These are phyloP conservation scores for Bipolaris zeicola DNA, from an alignment of 2,329 filamentous ascomycete genomes.

Conservation along the genomic window DNA sequence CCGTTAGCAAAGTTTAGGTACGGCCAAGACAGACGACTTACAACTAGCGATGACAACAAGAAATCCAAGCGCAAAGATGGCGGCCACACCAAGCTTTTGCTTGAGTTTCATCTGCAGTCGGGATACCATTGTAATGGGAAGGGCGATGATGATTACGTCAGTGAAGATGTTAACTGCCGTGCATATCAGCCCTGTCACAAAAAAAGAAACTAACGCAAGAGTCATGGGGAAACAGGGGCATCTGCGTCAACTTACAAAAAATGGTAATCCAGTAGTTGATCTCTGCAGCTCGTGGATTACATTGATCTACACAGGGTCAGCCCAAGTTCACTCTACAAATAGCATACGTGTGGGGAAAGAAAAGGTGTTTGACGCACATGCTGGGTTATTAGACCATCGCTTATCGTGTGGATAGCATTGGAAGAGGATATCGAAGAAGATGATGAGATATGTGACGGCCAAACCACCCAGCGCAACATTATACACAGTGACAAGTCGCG, in stretches of 20 bases:
- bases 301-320: conserved; percentile 27
- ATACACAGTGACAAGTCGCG: conserved; percentile 47
- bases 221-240: not conserved
- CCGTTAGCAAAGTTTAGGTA: conserved; percentile 5
- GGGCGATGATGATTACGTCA: conserved; percentile 27
- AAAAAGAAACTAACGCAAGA: not conserved
- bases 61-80: conserved; percentile 29
- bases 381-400: conserved; percentile 30
- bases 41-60: conserved; percentile 34
- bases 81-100: conserved; percentile 29
- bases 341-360: not conserved
- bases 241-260: conserved; percentile 19
- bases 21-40: conserved; percentile 6
- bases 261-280: conserved; percentile 34
- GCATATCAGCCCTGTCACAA: not conserved
- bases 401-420: conserved; percentile 47
- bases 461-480: conserved; percentile 45
- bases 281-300: conserved; percentile 21
- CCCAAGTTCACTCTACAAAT: not conserved
- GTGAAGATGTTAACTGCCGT: conserved; percentile 30
- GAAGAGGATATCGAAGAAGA: conserved; percentile 51
- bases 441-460: conserved; percentile 37
- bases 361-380: conserved; percentile 15
- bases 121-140: conserved; percentile 32
- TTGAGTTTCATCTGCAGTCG: conserved; percentile 31